Base-by-base conservation (phyloP, 371 early-diverging fungal species). In the Saksenaea vasiformis region DNA sequence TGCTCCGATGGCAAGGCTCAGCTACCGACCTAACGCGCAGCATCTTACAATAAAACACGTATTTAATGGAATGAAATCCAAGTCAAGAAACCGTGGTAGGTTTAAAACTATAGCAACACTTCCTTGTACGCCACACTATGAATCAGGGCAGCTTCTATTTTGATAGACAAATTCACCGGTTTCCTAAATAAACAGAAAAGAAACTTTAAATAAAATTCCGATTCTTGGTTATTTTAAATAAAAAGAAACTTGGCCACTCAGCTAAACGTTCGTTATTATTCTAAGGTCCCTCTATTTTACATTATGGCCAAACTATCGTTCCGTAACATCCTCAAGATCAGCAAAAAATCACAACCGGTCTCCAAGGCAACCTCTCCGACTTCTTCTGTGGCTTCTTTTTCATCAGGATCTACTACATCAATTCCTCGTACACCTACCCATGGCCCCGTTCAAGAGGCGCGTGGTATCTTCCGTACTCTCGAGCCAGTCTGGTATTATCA, bases 381-480 rank as follows among this genome's bases (percentile, higher is more conserved):
- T 22, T 47, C 27, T 5, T 70, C 76, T 19, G 60, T 72, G 43
- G 65, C 70, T 15, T 72, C 74, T n/a, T 58, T 72, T 4, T 70
- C 68, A n/a, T 51, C 64, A 15, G 58, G 58, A 22, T 67, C 71
- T 14, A 53, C 58, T 28, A 24, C 58, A 34, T 67, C 73, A 1
- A 38, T 44, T 19, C 73, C 74, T 39, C 56, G 60, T 9, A 74
- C 78, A 22, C 74, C 78, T 31, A 68, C 73, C 7, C 24, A 56
- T n/a, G 51, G 37, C 4, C 51, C 69, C 55, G 38, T 67, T 13
- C 63, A 68, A 24, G 72, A 79, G 19, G 59, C 58, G 11, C 72
- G 76, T 22, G 79, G 79, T 54, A 73, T 79, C 55, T 76, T 79
- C 26, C 79, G 79, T 41, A 79, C 76, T 54, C 55, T 79, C 2